Conservation (phyloP, 192 early-diverging fungal species). For the Linnemannia elongata region DNA sequence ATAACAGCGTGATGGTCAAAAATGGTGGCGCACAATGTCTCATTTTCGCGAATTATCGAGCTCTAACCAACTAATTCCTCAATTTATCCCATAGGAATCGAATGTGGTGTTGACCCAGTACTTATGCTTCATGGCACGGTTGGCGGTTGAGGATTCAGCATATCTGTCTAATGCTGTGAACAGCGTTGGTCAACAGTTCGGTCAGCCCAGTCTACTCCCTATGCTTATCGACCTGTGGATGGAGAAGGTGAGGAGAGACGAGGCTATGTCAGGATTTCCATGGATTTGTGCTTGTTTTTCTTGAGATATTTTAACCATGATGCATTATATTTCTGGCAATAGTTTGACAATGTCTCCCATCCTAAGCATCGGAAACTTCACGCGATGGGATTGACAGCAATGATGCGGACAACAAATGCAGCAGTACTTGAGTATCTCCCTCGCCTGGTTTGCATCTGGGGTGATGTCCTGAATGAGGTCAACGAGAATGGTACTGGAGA, state of each 20-base stretch:
- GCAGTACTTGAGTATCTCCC: slow-evolving; percentile 62
- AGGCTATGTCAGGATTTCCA: background rate
- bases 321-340: background rate
- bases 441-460: slow-evolving; percentile 69
- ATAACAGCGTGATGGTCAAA: background rate
- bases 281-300: background rate
- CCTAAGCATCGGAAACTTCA: slow-evolving; percentile 75
- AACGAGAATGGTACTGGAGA: slow-evolving; percentile 71
- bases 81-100: slow-evolving; percentile 51
- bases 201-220: slow-evolving; percentile 62
- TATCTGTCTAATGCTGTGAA: slow-evolving; percentile 67
- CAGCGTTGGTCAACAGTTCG: slow-evolving; percentile 60
- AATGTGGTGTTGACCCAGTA: slow-evolving; percentile 74
- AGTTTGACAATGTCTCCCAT: slow-evolving; percentile 86
- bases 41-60: background rate
- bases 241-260: slow-evolving; percentile 68
- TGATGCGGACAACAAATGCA: slow-evolving; percentile 66
- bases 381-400: slow-evolving; percentile 71
- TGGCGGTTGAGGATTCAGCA: slow-evolving; percentile 70
- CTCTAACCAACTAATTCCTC: background rate
- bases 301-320: background rate
- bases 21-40: background rate
- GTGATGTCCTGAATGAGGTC: slow-evolving; percentile 74
- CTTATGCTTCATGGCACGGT: slow-evolving; percentile 71
- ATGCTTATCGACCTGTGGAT: slow-evolving; percentile 71